These are phyloP conservation scores for Boletus tylopilopsis DNA, from an alignment of 768 basidiomycete genomes.

Conservation along the genomic window DNA sequence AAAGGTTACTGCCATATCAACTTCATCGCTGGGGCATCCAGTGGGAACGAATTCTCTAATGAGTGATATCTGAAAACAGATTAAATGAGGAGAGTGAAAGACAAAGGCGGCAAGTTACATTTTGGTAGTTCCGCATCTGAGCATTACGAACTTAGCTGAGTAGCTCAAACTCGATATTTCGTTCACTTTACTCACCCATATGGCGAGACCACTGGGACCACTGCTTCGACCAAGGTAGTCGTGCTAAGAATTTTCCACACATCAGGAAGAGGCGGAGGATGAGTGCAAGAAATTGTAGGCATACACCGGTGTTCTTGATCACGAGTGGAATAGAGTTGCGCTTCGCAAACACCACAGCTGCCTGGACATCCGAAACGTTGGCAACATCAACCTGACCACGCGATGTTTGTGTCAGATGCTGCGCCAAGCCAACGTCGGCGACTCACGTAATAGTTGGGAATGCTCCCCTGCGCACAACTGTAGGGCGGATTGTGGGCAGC, in stretches of 20 bases:
- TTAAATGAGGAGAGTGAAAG: not conserved
- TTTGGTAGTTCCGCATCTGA: not conserved
- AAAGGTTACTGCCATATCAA: not conserved
- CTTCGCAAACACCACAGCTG: not conserved
- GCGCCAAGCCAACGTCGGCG: not conserved
- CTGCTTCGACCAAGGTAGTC: not conserved
- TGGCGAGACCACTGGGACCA: not conserved
- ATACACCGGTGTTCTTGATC: not conserved
- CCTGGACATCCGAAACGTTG: not conserved
- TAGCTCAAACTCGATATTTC: not conserved
- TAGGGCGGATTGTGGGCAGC: not conserved
- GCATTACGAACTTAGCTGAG: not conserved
- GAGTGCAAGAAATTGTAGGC: not conserved
- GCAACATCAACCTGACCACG: not conserved
- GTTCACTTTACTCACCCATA: not conserved
- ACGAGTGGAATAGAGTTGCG: not conserved
- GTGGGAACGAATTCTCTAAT: not conserved
- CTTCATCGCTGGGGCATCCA: not conserved
- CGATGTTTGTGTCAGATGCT: not conserved
- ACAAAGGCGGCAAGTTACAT: not conserved
- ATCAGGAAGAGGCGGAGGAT: not conserved
- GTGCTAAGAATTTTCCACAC: not conserved
- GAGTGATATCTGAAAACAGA: not conserved
- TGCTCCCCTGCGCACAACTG: not conserved
- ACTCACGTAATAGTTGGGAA: not conserved